phyloP scores from a whole-genome alignment of 768 basidiomycete species.

The Exidia glandulosa region DNA sequence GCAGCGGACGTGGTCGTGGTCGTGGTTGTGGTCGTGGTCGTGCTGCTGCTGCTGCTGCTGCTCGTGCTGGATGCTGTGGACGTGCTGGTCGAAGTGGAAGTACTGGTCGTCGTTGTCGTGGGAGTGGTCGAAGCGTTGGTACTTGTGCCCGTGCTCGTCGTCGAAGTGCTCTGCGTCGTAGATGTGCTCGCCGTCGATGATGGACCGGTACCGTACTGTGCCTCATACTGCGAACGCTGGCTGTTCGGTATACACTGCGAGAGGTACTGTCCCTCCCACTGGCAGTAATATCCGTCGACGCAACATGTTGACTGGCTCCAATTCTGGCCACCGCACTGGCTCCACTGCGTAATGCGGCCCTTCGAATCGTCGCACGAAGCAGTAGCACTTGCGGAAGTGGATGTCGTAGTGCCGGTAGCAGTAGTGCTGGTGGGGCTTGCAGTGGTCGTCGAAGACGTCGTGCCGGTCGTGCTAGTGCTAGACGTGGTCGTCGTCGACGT shows the following conservation, averaged over 20 bases:
- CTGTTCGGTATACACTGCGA: not conserved
- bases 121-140: not conserved
- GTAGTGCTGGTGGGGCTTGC: not conserved
- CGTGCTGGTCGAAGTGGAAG: no score
- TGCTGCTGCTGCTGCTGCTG: no score
- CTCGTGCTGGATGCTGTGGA: no score
- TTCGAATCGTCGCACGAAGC: not conserved
- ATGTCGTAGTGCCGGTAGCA: not conserved
- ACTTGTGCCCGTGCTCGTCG: not conserved
- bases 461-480: not conserved
- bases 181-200: not conserved
- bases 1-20: no score
- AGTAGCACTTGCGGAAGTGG: not conserved
- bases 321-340: not conserved
- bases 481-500: not conserved
- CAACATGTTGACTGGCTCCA: not conserved
- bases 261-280: not conserved
- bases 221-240: not conserved
- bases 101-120: no score
- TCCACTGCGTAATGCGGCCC: not conserved
- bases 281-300: not conserved
- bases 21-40: no score
- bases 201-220: not conserved
- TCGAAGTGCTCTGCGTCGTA: not conserved
- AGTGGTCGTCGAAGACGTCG: not conserved